Percentiles rank a stretch among this genome's conserved stretches.
Conservation (phyloP, 257 asterid genomes). For the Rauvolfia tetraphylla region DNA sequence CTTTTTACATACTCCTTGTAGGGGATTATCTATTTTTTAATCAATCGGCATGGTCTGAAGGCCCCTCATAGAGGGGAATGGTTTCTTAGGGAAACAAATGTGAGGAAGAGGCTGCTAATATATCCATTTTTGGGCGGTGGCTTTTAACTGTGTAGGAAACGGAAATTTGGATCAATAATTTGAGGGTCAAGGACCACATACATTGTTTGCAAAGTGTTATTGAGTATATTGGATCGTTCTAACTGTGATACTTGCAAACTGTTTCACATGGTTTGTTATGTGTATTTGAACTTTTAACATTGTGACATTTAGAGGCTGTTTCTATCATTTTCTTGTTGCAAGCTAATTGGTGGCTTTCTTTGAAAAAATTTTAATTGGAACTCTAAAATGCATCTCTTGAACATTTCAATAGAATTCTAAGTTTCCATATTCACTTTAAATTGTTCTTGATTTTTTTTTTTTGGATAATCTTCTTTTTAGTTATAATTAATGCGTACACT, state of each 20-base stretch:
- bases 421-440: not conserved
- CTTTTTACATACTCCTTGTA: not conserved
- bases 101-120: not conserved
- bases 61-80: not conserved
- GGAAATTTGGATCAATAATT: not conserved
- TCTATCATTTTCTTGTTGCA: not conserved
- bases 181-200: not conserved
- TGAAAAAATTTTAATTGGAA: not conserved
- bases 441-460: not conserved
- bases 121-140: not conserved
- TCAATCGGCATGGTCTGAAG: not conserved
- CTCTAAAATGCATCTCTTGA: not conserved
- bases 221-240: not conserved
- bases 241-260: not conserved
- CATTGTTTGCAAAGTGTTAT: not conserved
- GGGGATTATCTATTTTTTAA: not conserved
- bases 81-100: not conserved
- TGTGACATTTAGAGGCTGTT: not conserved
- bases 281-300: not conserved
- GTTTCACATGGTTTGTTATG: not conserved
- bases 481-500: not conserved
- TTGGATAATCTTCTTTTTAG: not conserved
- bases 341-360: not conserved
- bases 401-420: not conserved
- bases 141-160: not conserved